These are phyloP conservation scores for Cercospora citrullina DNA, from an alignment of 2,329 filamentous ascomycete species.

Conservation along the genomic window DNA sequence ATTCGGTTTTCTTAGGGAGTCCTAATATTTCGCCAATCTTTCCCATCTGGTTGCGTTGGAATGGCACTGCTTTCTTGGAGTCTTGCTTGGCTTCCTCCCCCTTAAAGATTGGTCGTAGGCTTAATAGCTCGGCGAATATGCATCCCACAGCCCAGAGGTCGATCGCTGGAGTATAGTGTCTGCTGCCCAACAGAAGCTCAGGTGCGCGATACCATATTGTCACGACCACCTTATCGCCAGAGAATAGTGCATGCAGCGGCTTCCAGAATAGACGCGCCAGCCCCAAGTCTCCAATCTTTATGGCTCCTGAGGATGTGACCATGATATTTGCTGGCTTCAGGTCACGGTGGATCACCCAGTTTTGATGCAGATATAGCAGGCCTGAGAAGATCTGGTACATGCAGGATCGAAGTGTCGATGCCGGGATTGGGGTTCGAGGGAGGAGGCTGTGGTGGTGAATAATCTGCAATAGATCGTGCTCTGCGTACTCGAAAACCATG, in stretches of 20 bases:
- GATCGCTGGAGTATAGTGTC: slow-evolving; percentile 96
- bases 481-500: slow-evolving; percentile 98
- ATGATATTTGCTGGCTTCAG: slow-evolving; percentile 98
- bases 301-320: slow-evolving; percentile 85
- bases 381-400: slow-evolving; percentile 95
- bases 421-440: slow-evolving; percentile 82
- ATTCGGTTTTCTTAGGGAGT: slow-evolving; percentile 81
- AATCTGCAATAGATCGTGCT: slow-evolving; percentile 95
- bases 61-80: slow-evolving; percentile 93
- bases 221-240: slow-evolving; percentile 95
- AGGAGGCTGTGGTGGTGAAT: slow-evolving; percentile 96
- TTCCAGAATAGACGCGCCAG: slow-evolving; percentile 92
- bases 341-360: slow-evolving; percentile 96
- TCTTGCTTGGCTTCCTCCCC: slow-evolving; percentile 99
- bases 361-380: slow-evolving; percentile 88
- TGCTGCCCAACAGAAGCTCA: slow-evolving; percentile 83
- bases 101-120: slow-evolving; percentile 92
- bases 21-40: slow-evolving; percentile 98
- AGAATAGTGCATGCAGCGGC: slow-evolving; percentile 85
- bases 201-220: slow-evolving; percentile 99
- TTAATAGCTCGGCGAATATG: slow-evolving; percentile 93
- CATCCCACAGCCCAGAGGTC: slow-evolving; percentile 98
- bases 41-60: slow-evolving; percentile 97
- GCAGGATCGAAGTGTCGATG: slow-evolving; percentile 85
- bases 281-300: slow-evolving; percentile 93